These are phyloP conservation scores for Corynespora cassiicola DNA, from an alignment of 2,329 filamentous ascomycete genomes.

Conservation along the genomic window DNA sequence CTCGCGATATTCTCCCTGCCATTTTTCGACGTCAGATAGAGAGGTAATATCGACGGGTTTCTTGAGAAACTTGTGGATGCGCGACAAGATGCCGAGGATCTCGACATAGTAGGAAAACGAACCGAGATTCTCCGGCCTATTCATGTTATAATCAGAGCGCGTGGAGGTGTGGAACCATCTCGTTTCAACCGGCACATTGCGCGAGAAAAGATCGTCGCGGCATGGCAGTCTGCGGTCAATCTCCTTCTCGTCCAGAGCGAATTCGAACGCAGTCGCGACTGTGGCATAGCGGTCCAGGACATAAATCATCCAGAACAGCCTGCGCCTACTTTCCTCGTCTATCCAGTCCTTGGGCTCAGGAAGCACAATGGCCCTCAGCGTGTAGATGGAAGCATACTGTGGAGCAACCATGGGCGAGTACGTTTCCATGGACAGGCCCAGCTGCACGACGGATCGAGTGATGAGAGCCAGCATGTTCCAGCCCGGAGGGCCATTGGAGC, in stretches of 20 bases:
- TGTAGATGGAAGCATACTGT: conserved; percentile 85
- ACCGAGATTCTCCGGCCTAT: conserved; percentile 80
- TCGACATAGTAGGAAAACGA: conserved; percentile 92
- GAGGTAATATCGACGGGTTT: conserved; percentile 88
- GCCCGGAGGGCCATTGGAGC: conserved; percentile 86
- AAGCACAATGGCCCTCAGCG: conserved; percentile 81
- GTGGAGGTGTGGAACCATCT: conserved; percentile 70
- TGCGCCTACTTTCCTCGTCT: conserved; percentile 83
- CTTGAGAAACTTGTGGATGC: conserved; percentile 88
- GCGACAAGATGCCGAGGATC: conserved; percentile 83
- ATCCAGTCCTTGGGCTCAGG: conserved; percentile 85
- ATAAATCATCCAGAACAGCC: conserved; percentile 95
- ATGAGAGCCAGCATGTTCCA: conserved; percentile 93
- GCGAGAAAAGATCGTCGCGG: conserved; percentile 83
- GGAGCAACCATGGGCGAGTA: conserved; percentile 81
- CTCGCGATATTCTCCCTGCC: conserved; percentile 86
- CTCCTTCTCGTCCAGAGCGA: conserved; percentile 86
- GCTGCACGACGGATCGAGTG: conserved; percentile 84
- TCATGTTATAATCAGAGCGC: conserved; percentile 67
- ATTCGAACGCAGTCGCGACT: conserved; percentile 89
- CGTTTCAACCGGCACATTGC: conserved; percentile 84
- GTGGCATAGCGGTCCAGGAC: conserved; percentile 89
- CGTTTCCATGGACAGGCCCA: conserved; percentile 83
- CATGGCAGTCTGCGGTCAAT: conserved; percentile 88
- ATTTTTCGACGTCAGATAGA: conserved; percentile 82